Evolutionary conservation across 2,329 filamentous ascomycete genomes (phyloP).

Genomic region (Chaetomiaceae sp.): DNA sequence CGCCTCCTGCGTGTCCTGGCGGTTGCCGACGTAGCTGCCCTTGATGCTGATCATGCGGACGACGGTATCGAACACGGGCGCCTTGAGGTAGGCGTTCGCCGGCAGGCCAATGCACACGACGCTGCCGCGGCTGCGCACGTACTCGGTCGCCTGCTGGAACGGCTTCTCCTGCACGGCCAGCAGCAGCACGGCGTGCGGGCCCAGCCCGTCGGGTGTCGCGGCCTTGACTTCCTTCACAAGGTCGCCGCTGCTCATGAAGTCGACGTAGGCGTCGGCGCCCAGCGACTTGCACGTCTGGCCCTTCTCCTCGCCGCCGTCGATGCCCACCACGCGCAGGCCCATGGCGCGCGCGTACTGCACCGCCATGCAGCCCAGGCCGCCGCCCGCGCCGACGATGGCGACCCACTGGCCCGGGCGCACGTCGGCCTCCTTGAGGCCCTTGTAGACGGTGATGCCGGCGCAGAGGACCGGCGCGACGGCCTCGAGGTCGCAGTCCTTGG

Average conservation of each 20-base stretch:
- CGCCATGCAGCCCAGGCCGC: constrained; percentile 66
- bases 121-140: constrained; percentile 75
- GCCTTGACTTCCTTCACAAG: constrained; percentile 80
- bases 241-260: constrained; percentile 73
- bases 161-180: constrained; percentile 86
- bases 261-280: constrained; percentile 70
- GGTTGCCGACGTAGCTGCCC: constrained; percentile 90
- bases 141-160: constrained; percentile 89
- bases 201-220: constrained; percentile 72
- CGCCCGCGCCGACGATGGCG: constrained; percentile 70
- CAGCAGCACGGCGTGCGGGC: constrained; percentile 81
- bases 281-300: constrained; percentile 62
- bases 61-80: constrained; percentile 86
- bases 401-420: constrained; percentile 63
- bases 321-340: constrained; percentile 75
- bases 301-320: constrained; percentile 83
- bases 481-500: constrained; percentile 71
- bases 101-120: constrained; percentile 90
- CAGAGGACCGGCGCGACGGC: constrained; percentile 70
- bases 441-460: constrained; percentile 71
- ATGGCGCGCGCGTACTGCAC: constrained; percentile 89
- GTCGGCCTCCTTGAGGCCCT: constrained; percentile 68
- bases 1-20: constrained; percentile 81
- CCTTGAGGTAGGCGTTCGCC: constrained; percentile 70
- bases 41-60: constrained; percentile 87